Percentiles rank a stretch among this genome's conserved stretches.
Evolutionary conservation across 164 flowering plant genomes (phyloP).

Genomic region (Tinospora cordifolia): DNA sequence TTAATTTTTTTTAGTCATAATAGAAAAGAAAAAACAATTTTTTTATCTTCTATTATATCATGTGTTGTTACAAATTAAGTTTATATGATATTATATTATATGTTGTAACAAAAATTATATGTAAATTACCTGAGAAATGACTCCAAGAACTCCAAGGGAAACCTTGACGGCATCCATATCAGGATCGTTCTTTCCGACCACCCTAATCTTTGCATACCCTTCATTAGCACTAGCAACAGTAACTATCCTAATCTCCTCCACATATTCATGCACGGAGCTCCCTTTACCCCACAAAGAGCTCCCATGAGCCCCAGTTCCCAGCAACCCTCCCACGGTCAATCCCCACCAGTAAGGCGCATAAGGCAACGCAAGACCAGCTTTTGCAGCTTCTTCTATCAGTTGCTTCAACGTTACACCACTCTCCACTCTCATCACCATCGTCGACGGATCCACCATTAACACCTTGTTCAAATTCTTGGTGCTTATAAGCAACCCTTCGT

Average conservation of each 20-base stretch:
- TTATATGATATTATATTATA: too few relatives aligned
- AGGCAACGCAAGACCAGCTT: conserved; percentile 53
- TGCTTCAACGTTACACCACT: conserved; percentile 49
- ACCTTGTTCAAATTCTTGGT: conserved; percentile 38
- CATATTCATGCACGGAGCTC: conserved; percentile 60
- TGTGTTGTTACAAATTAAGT: too few relatives aligned
- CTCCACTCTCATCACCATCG: conserved; percentile 44
- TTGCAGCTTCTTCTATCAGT: conserved; percentile 44
- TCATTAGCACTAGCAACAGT: conserved; percentile 39
- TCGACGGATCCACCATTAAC: conserved; percentile 21
- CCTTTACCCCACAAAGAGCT: conserved; percentile 67
- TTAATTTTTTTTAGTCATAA: too few relatives aligned
- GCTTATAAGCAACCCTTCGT: conserved; percentile 52
- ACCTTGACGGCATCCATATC: conserved; percentile 51
- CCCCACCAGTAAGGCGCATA: conserved; percentile 83
- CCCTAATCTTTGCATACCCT: conserved; percentile 45
- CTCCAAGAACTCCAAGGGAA: conserved; percentile 75
- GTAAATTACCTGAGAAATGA: conserved; percentile 54
- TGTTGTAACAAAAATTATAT: too few relatives aligned
- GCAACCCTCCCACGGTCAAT: conserved; percentile 55
- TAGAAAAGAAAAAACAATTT: too few relatives aligned
- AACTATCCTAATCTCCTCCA: conserved; percentile 39
- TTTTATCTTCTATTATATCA: too few relatives aligned
- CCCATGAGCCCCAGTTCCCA: conserved; percentile 74
- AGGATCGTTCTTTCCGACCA: conserved; percentile 20